Conservation (phyloP, 805 yeast genomes). For the Kregervanrija fluxuum region DNA sequence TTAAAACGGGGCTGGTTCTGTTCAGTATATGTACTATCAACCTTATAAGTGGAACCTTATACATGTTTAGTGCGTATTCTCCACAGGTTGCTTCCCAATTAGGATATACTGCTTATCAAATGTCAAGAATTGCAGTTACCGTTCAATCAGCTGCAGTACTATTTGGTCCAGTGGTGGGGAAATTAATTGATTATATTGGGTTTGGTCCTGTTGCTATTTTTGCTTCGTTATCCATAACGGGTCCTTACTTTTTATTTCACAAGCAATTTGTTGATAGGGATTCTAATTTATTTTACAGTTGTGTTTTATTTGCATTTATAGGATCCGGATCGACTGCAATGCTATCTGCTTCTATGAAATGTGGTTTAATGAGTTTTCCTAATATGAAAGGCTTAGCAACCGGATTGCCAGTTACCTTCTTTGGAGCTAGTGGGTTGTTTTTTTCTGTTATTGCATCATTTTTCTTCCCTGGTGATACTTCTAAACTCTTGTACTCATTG, state of each 20-base stretch:
- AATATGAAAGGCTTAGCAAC: constrained; percentile 66
- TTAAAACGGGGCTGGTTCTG: constrained; percentile 13
- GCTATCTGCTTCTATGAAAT: constrained; percentile 59
- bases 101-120: constrained; percentile 51
- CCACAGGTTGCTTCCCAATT: constrained; percentile 64
- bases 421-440: constrained; percentile 67
- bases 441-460: constrained; percentile 49
- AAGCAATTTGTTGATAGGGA: constrained; percentile 37
- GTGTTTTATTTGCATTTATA: constrained; percentile 43
- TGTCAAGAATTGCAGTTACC: constrained; percentile 56
- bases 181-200: constrained; percentile 55
- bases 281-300: constrained; percentile 35
- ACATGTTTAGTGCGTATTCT: constrained; percentile 68
- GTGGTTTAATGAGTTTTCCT: constrained; percentile 68
- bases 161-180: constrained; percentile 64
- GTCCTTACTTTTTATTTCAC: constrained; percentile 52
- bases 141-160: constrained; percentile 62
- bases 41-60: constrained; percentile 64
- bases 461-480: constrained; percentile 52
- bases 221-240: constrained; percentile 42
- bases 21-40: constrained; percentile 17
- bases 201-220: constrained; percentile 43
- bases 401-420: constrained; percentile 64
- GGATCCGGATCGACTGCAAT: constrained; percentile 67
- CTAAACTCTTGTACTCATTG: constrained; percentile 42